Percentiles rank a stretch among this genome's conserved stretches.
Conservation (phyloP, 805 yeast species). For the Metschnikowia lunata region DNA sequence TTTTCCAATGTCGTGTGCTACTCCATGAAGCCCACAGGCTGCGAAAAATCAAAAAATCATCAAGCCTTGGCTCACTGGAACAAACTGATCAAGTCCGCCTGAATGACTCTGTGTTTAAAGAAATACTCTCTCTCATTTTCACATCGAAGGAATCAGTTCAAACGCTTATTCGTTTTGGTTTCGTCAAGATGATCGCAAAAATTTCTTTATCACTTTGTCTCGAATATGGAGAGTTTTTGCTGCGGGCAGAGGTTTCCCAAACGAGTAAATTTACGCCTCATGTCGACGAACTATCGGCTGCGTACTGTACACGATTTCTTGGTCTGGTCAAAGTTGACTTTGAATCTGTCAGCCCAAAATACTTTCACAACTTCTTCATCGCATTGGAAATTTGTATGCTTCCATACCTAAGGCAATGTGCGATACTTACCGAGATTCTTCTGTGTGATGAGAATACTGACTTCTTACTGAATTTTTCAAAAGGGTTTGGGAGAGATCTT, state of each 20-base stretch:
- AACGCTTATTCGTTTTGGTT: conserved; percentile 30
- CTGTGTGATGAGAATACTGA: conserved; percentile 28
- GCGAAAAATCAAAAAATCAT: no score
- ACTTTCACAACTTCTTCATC: conserved; percentile 4
- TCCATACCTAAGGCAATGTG: conserved; percentile 35
- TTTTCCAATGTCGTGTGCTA: conserved; percentile 37
- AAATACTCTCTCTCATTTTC: conserved; percentile 36
- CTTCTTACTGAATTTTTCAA: no score
- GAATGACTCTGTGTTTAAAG: conserved; percentile 33
- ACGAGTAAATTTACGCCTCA: background rate
- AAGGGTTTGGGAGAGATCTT: no score
- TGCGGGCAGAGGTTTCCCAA: background rate
- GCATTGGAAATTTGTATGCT: conserved; percentile 14
- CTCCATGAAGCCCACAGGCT: conserved; percentile 1
- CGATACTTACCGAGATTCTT: conserved; percentile 31
- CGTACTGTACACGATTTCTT: background rate
- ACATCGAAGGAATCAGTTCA: conserved; percentile 44
- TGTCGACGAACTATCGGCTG: background rate
- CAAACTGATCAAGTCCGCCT: no score
- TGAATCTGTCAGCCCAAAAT: background rate
- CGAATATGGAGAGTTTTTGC: conserved; percentile 1
- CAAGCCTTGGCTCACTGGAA: no score
- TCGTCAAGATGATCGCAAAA: conserved; percentile 25
- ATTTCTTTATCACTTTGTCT: conserved; percentile 19
- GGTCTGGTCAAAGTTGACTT: background rate